Evolutionary conservation across 2,329 filamentous ascomycete genomes (phyloP), one percentile per base, ranked within the genome.

Genomic region (Metarhizium robertsii): DNA sequence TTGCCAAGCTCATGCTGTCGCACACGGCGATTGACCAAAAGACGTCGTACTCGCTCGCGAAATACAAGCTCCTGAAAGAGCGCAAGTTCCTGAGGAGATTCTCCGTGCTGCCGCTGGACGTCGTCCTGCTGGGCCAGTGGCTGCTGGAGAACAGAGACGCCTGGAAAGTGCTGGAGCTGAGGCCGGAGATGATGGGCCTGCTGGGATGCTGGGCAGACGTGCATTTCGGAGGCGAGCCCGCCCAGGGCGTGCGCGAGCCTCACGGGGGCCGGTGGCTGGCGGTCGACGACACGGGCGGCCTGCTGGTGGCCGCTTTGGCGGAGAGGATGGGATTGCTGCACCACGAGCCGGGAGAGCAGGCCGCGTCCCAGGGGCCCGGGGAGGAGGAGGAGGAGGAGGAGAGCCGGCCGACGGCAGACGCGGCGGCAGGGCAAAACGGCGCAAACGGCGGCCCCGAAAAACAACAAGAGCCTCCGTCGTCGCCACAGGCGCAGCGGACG

Each of bases 81-180:
- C 92, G 86, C 68, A 99, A 99, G 72, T 97, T 95, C 68, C 80
- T 97, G 60, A 86, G 88, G 64, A 80, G 91, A 13, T 97, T 99
- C 66, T 90, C 88, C 0, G 83, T 94, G 1, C 70, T 95, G 53
- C 92, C 92, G 0, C 73, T 97, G 62, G 91, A 96, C 65, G 84
- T 95, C 14, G 79, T 85, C 0, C 79, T 84, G 60, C 75, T 97
- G 59, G 84, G 85, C 20, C 82, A 90, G 61, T 95, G 87, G 76
- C 78, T 92, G 65, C 73, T 96, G 52, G 78, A 86, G 55, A 89
- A 95, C 63, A 89, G 87, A 65, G 92, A 97, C 62, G 79, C 89
- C 0, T 75, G 77, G 57, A 90, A 87, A 69, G 88, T 95, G 34
- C 76, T 97, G 75, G 92, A 97, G 65, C 75, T 96, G 70, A 79